Evolutionary conservation across 495 filamentous ascomycete genomes (phyloP).

Genomic region (Hyaloscypha finlandica): DNA sequence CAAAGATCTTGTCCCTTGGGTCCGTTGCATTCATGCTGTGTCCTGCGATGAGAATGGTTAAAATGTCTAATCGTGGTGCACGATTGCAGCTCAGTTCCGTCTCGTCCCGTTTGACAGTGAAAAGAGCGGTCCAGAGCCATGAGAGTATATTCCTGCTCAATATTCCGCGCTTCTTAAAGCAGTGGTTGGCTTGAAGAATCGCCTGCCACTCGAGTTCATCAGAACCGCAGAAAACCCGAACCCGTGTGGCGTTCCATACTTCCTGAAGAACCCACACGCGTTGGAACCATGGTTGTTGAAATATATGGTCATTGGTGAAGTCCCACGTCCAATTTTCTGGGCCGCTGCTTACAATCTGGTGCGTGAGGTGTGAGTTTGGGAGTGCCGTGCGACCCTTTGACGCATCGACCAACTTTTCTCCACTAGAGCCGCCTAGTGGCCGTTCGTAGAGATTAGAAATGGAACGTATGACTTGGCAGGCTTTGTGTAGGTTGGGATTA

Average conservation of each 20-base stretch:
- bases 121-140: not conserved
- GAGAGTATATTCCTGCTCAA: not conserved
- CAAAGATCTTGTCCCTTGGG: slow-evolving; percentile 1
- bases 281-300: slow-evolving; percentile 1
- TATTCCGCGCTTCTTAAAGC: not conserved
- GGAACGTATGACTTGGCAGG: not conserved
- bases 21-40: not conserved
- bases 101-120: not conserved
- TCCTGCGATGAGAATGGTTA: not conserved
- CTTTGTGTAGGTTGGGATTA: not conserved
- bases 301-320: not conserved
- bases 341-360: not conserved
- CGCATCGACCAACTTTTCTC: not conserved
- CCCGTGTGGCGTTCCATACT: not conserved
- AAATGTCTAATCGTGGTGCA: not conserved
- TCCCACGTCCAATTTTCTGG: not conserved
- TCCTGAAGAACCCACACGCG: slow-evolving; percentile 4
- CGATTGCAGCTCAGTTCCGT: not conserved
- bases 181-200: not conserved
- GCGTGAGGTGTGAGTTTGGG: not conserved
- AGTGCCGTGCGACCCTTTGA: not conserved
- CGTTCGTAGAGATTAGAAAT: not conserved
- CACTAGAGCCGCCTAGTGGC: not conserved
- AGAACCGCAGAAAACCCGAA: not conserved
- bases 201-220: not conserved